Evolutionary conservation across 805 yeast species (phyloP).

Genomic region (Monosporozyma aerobia): DNA sequence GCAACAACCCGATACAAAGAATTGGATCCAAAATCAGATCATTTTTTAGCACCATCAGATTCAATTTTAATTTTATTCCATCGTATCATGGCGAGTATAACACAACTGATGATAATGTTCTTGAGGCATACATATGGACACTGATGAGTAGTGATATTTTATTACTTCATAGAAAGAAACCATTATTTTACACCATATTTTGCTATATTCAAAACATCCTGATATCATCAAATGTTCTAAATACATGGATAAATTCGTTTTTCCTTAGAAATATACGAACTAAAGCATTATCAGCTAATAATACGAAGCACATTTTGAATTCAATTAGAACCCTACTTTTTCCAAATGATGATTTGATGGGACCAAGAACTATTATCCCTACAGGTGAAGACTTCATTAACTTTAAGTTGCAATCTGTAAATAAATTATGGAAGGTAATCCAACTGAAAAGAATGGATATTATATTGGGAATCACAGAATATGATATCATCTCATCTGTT

Average conservation of each 20-base stretch:
- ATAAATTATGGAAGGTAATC: conserved; percentile 19
- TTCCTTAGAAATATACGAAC: conserved; percentile 9
- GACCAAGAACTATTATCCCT: conserved; percentile 39
- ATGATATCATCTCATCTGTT: conserved; percentile 19
- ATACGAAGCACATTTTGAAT: conserved; percentile 18
- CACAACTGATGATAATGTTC: background rate
- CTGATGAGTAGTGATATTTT: conserved; percentile 13
- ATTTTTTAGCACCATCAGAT: background rate
- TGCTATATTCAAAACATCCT: conserved; percentile 13
- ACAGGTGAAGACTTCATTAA: conserved; percentile 31
- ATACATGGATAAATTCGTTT: background rate
- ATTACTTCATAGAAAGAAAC: conserved; percentile 21
- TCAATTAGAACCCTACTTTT: conserved; percentile 33
- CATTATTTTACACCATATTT: conserved; percentile 24
- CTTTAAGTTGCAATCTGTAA: conserved; percentile 22
- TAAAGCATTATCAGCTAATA: conserved; percentile 10
- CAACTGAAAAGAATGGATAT: conserved; percentile 10
- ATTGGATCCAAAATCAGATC: background rate
- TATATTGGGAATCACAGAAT: conserved; percentile 14
- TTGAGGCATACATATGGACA: conserved; percentile 14
- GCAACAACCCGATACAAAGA: background rate
- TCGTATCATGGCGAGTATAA: too few relatives aligned
- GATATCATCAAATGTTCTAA: background rate
- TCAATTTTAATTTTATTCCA: background rate
- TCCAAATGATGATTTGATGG: conserved; percentile 43